Evolutionary conservation across 2,329 filamentous ascomycete species (phyloP), one percentile per base, ranked within the genome.

Genomic region (Penicillium janthinellum): DNA sequence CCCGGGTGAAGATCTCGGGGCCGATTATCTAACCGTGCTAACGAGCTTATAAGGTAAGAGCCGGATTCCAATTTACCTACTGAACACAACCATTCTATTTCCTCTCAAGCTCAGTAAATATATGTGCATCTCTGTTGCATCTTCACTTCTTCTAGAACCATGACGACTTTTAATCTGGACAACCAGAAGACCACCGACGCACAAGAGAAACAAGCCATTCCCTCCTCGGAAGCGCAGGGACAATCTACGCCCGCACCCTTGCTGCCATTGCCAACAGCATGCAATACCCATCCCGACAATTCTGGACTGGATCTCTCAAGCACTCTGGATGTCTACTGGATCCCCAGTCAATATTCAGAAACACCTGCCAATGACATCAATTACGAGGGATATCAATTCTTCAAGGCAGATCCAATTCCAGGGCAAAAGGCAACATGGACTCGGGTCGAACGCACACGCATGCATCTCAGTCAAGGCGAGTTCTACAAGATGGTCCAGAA

Each of bases 301-400:
- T 20, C 45, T 35, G 45, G 28, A 7, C 25, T 31, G 28, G 28
- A 49, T 15, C 11, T 31, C 1, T 39, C 49, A 44, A 31, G 28
- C 28, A 31, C 28, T 31, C 1, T 7, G 7, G 28, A 31, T 31
- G 28, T 31, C 28, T 31, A 8, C 28, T 31, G 7, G 4, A 2
- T 31, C 28, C 28, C 28, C 17, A 7, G 17, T 1, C 25, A 5
- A 4, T 5, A 38, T 22, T 11, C 12, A 7, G 62, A 67, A 22
- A 22, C 58, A 14, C 58, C 61, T 28, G 49, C 65, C 14, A 59
- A 59, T 17, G 28, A 57, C 7, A 61, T 63, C 4, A 51, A 62
- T 15, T 73, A 73, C 22, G 73, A 74, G 56, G 74, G 75, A 2
- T 78, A 71, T 60, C 74, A 69, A n/a, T 71, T 77, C 51, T 70